Evolutionary conservation across 2,329 filamentous ascomycete species (phyloP).

Genomic region (Mycosphaerella sp.): DNA sequence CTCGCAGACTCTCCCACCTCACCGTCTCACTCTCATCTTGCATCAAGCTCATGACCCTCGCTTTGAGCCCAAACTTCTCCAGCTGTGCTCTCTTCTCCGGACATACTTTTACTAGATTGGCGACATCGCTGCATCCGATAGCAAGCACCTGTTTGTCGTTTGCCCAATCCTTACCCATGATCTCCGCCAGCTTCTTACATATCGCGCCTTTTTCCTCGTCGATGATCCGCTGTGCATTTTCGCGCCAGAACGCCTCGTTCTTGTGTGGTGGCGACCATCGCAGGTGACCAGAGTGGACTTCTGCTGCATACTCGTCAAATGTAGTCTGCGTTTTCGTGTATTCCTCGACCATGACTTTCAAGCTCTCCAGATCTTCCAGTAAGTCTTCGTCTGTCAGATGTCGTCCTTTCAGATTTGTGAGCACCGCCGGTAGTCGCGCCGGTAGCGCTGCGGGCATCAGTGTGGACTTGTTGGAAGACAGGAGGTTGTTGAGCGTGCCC

Average conservation of each 20-base stretch:
- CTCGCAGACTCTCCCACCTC: constrained; percentile 84
- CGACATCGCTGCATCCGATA: constrained; percentile 88
- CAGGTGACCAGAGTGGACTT: constrained; percentile 78
- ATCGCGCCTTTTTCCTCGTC: constrained; percentile 75
- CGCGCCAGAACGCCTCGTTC: constrained; percentile 80
- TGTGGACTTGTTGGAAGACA: constrained; percentile 61
- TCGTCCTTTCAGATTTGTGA: constrained; percentile 51
- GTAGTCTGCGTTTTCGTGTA: constrained; percentile 67
- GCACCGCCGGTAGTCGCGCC: constrained; percentile 64
- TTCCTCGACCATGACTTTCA: constrained; percentile 66
- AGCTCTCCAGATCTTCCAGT: constrained; percentile 44
- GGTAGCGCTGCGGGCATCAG: constrained; percentile 79
- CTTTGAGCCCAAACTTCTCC: constrained; percentile 80
- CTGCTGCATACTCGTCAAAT: constrained; percentile 66
- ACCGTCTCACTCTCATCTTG: constrained; percentile 80
- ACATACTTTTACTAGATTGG: constrained; percentile 79
- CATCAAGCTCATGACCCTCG: constrained; percentile 89
- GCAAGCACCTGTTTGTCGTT: constrained; percentile 81
- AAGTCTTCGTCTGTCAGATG: constrained; percentile 49
- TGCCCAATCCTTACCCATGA: constrained; percentile 74
- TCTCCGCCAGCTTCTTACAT: constrained; percentile 74
- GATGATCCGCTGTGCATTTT: constrained; percentile 81
- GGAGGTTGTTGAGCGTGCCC: constrained; percentile 81
- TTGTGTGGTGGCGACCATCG: constrained; percentile 91
- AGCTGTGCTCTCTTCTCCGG: constrained; percentile 74